Base-by-base conservation (phyloP, 306 rosid genomes). In the Cucumis hystrix region DNA sequence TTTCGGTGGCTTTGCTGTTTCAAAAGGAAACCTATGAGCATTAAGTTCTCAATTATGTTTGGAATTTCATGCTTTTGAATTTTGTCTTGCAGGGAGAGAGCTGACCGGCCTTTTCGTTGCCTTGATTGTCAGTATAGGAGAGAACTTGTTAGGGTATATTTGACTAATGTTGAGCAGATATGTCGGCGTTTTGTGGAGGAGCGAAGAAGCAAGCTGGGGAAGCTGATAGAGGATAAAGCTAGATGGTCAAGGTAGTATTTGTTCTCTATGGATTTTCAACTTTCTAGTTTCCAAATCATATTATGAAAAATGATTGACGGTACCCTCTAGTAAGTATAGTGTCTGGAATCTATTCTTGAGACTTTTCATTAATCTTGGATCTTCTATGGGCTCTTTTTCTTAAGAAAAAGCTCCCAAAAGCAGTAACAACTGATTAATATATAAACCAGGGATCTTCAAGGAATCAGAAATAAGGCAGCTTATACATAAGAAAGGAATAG, bases 121-220 rank as follows among this genome's bases (percentile, higher is more conserved):
- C 99, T 96, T 80, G 98, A 96, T 84, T 89, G 91, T 85, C 96
- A 92, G 79, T 96, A 96, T 86, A 91, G 99, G 90, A 91, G 97
- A 85, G 99, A 96, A 84, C 99, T 96, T 87, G 97, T 92, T 87
- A 91, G 98, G 87, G 99, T 96, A 64, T 92, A 96, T 87, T 83
- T 96, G 84, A 92, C 98, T 61, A 92, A 96, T 85, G 98, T 96
- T 64, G 99, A 96, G 84, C 98, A 96, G 84, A 91, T 92, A 74
- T 96, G 99, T 80, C 98, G 98, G 66, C 97, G 94, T 58, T 96
- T 89, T 91, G 96, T 96, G 83, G 99, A 96, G 80, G 99, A 96
- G 89, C 89, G 89, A 83, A 89, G 98, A 87, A 86, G 86, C 85
- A 92, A 89, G 86, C 92, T 96, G 57, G 96, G 90, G 83, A 91